Evolutionary conservation across 495 filamentous ascomycete genomes (phyloP), one percentile per base, ranked within the genome.

Genomic region (Jackrogersella minutella): DNA sequence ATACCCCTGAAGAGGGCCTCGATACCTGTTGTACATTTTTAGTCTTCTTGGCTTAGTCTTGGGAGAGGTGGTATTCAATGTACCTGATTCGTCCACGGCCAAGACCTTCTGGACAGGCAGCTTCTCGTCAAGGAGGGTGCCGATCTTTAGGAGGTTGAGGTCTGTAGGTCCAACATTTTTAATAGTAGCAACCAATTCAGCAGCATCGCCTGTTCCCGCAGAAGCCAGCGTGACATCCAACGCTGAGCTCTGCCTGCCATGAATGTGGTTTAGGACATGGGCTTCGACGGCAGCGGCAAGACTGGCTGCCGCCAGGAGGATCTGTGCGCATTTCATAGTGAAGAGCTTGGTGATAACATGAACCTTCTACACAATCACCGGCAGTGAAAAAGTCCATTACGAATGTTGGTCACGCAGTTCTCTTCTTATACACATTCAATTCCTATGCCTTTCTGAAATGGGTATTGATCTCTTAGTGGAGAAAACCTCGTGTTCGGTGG

Each of bases 111-210:
- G 58, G 3, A 68, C 33, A 2, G 64, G 64, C 14, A 68, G 24
- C 30, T 24, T 31, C n/a, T 68, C 64, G 24, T 68, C 64, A 17
- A 68, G 53, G 26, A 68, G 28, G 19, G 64, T 68, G 37, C 64
- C 58, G 22, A 68, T 39, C 8, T 44, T 57, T 13, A 68, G n/a
- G 37, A 68, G 37, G 34, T 68, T 68, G 1, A 68, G 52, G 13
- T 68, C 64, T 26, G 16, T 37, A 6, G 58, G 19, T 2, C 64
- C 53, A 13, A 49, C 51, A 26, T 68, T 68, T 33, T 40, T 62
- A 8, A 68, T 34, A 36, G 64, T 68, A 3, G 52, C 64, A 11
- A 62, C 39, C 11, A 68, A 34, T 19, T 68, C 64, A 17, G 58
- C 64, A 33, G 26, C 64, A 2, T 28, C 58, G 2, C 46, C 46